These are phyloP conservation scores for Salix koriyanagi DNA, from an alignment of 345 rosid genomes.

Conservation along the genomic window DNA sequence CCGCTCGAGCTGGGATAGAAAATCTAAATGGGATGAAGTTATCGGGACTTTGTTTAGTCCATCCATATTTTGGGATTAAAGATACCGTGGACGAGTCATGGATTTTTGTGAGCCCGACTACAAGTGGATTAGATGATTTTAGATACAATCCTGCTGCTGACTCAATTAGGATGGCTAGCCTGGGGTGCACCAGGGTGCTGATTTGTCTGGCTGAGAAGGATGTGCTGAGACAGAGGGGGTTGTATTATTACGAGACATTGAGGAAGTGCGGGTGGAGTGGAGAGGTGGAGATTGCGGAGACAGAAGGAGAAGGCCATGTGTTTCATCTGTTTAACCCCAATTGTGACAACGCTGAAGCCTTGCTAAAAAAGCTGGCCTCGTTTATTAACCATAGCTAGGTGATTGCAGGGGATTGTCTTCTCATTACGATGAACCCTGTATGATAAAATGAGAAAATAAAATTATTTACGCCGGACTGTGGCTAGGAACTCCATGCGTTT, in stretches of 20 bases:
- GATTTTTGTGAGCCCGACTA: slow-evolving; percentile 22
- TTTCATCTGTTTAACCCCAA: slow-evolving; percentile 25
- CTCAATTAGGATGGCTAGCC: background rate
- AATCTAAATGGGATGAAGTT: slow-evolving; percentile 8
- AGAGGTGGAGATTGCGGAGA: slow-evolving; percentile 23
- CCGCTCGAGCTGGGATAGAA: background rate
- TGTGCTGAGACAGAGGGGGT: slow-evolving; percentile 1
- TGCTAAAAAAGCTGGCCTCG: slow-evolving; percentile 3
- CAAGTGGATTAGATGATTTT: slow-evolving; percentile 26
- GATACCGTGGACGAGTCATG: slow-evolving; percentile 18
- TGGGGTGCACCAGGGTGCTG: slow-evolving; percentile 15
- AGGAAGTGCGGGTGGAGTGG: slow-evolving; percentile 33
- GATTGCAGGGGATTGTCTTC: too few relatives aligned
- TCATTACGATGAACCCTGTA: too few relatives aligned
- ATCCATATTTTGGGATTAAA: slow-evolving; percentile 35
- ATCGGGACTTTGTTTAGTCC: slow-evolving; percentile 26
- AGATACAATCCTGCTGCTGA: slow-evolving; percentile 28
- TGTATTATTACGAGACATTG: slow-evolving; percentile 25
- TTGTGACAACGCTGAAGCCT: slow-evolving; percentile 15
- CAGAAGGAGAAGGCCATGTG: slow-evolving; percentile 24
- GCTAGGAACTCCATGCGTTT: too few relatives aligned
- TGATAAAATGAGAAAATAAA: too few relatives aligned
- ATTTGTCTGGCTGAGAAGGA: slow-evolving; percentile 25
- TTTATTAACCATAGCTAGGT: background rate
- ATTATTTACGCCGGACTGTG: too few relatives aligned